Conservation (phyloP, 2,329 filamentous ascomycete genomes). For the Ceratocystis colombiana region DNA sequence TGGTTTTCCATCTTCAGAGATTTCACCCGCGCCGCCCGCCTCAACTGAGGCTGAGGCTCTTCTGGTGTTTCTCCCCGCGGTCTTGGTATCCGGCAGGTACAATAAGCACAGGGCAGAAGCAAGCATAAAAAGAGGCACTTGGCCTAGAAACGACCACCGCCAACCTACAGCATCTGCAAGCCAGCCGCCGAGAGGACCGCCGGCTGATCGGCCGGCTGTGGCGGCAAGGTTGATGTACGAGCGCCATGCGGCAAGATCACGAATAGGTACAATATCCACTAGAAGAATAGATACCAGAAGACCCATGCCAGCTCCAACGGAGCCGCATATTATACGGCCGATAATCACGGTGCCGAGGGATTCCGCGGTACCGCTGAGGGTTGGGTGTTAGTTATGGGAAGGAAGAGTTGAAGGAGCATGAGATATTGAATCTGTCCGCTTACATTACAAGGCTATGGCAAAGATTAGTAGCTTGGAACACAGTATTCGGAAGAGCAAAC, state of each 20-base stretch:
- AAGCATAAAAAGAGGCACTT: constrained; percentile 49
- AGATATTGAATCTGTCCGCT: not conserved
- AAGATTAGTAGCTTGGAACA: not conserved
- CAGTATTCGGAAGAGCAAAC: not conserved
- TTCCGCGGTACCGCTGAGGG: constrained; percentile 28
- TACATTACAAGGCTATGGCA: constrained; percentile 19
- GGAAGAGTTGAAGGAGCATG: not conserved
- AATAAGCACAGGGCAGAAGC: constrained; percentile 45
- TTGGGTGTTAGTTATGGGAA: constrained; percentile 6
- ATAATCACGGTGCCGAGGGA: constrained; percentile 42
- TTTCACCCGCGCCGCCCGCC: not conserved
- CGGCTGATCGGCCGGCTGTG: constrained; percentile 43
- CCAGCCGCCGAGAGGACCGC: constrained; percentile 48
- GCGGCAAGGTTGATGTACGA: constrained; percentile 45
- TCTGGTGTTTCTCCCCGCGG: not conserved
- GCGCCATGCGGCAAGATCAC: constrained; percentile 45
- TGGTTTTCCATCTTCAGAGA: not conserved
- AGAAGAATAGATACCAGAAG: constrained; percentile 44
- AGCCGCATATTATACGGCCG: constrained; percentile 43
- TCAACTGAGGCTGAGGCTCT: not conserved
- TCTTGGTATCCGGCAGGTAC: constrained; percentile 37
- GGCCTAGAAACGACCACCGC: constrained; percentile 56
- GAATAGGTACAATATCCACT: constrained; percentile 43
- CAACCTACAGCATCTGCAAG: constrained; percentile 57
- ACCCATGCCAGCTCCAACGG: constrained; percentile 43